These are phyloP conservation scores for Eutypella sp. DNA, from an alignment of 2,329 filamentous ascomycete genomes.

Conservation along the genomic window DNA sequence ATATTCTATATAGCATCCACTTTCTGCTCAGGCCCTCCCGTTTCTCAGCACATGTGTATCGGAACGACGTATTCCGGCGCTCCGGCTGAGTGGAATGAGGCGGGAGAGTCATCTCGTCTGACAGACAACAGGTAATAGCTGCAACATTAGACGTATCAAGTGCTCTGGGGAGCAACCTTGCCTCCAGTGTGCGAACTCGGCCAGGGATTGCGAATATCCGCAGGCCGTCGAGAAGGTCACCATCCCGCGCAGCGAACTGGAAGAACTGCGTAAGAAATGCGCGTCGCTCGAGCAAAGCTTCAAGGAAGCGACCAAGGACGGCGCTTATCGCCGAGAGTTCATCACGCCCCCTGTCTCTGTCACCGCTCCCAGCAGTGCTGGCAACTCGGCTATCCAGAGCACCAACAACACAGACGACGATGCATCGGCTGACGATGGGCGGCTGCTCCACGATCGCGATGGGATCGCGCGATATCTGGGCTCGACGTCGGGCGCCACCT, in stretches of 20 bases:
- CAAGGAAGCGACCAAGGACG: constrained; percentile 32
- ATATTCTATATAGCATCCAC: not conserved
- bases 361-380: not conserved
- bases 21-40: not conserved
- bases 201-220: constrained; percentile 45
- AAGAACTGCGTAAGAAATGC: constrained; percentile 34
- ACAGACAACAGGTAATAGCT: constrained; percentile 33
- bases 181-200: constrained; percentile 36
- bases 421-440: constrained; percentile 29
- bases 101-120: constrained; percentile 1
- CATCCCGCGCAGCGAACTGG: constrained; percentile 36
- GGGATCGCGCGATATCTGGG: constrained; percentile 43
- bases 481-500: constrained; percentile 45
- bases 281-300: constrained; percentile 36
- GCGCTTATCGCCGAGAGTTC: constrained; percentile 28
- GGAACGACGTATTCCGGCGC: not conserved
- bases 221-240: constrained; percentile 38
- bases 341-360: not conserved
- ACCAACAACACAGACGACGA: constrained; percentile 8
- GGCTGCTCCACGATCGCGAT: constrained; percentile 38
- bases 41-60: not conserved
- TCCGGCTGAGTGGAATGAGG: not conserved
- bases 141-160: constrained; percentile 48
- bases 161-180: constrained; percentile 48
- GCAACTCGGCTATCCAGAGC: constrained; percentile 1